Evolutionary conservation across 208 protist species (phyloP).

Genomic region (Crithidia expoeki): DNA sequence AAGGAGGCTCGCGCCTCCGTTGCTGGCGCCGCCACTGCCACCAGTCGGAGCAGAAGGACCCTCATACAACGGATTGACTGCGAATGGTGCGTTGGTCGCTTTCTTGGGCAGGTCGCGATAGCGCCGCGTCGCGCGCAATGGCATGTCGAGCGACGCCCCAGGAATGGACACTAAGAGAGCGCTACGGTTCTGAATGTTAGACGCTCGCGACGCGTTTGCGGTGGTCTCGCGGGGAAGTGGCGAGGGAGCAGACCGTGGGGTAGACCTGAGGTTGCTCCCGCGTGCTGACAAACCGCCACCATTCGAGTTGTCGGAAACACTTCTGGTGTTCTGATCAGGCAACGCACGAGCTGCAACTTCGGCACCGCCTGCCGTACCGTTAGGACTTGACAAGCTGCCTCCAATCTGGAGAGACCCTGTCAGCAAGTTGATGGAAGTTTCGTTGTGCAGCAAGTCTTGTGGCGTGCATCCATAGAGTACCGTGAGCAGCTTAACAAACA

Average conservation of each 20-base stretch:
- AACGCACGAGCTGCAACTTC: constrained; percentile 6
- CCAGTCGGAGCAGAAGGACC: not conserved
- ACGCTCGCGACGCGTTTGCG: not conserved
- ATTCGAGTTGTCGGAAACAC: not conserved
- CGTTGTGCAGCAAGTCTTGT: constrained; percentile 38
- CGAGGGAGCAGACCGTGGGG: not conserved
- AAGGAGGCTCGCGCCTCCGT: not conserved
- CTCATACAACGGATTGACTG: constrained; percentile 63
- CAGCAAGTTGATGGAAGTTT: constrained; percentile 21
- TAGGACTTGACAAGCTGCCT: not conserved
- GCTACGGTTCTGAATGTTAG: constrained; percentile 24
- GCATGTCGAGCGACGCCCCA: constrained; percentile 26
- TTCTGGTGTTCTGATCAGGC: not conserved
- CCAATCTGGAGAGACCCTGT: constrained; percentile 1
- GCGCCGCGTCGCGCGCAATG: constrained; percentile 19
- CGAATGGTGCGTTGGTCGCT: constrained; percentile 52
- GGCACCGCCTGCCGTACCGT: not conserved
- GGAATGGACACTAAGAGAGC: constrained; percentile 29
- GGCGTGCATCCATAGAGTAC: constrained; percentile 32
- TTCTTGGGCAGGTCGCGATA: constrained; percentile 47
- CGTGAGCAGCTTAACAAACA: constrained; percentile 48
- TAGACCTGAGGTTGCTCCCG: not conserved
- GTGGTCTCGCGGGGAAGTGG: not conserved
- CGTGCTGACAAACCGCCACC: not conserved
- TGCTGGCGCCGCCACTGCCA: not conserved